Evolutionary conservation across 176 grass and related monocot genomes (phyloP).

Genomic region (Aegilops longissima): DNA sequence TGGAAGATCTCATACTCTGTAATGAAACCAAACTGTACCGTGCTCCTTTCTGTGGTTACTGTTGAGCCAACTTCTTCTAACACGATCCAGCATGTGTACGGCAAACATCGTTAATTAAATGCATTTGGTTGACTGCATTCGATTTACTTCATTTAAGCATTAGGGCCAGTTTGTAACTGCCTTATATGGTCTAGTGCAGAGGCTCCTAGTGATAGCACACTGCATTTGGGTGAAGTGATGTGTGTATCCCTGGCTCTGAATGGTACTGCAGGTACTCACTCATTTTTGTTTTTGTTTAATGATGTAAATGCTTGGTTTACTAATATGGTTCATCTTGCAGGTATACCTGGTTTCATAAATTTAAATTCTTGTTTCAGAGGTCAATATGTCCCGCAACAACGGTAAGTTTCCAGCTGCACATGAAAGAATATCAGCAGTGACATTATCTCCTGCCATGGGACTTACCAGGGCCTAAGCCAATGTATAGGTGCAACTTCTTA

Average conservation of each 20-base stretch:
- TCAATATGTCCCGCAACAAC: constrained; percentile 34
- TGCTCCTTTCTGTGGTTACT: too few relatives aligned
- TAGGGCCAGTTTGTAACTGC: not conserved
- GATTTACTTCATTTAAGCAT: not conserved
- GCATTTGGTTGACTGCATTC: not conserved
- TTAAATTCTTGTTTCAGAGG: not conserved
- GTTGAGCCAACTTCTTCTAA: not conserved
- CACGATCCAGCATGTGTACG: not conserved
- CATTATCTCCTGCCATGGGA: constrained; percentile 36
- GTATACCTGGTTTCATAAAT: not conserved
- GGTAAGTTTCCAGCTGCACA: constrained; percentile 28
- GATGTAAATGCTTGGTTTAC: constrained; percentile 17
- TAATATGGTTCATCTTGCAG: constrained; percentile 14
- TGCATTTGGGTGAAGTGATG: not conserved
- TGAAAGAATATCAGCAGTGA: constrained; percentile 43
- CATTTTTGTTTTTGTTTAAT: constrained; percentile 11
- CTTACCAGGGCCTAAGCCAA: constrained; percentile 22
- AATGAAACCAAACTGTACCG: too few relatives aligned
- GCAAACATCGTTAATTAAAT: constrained; percentile 12
- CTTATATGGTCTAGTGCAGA: not conserved
- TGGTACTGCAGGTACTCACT: constrained; percentile 5
- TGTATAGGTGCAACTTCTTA: constrained; percentile 32
- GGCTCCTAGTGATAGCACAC: not conserved
- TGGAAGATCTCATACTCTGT: too few relatives aligned
- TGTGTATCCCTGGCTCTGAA: constrained; percentile 2